Evolutionary conservation across 2,329 filamentous ascomycete genomes (phyloP), one percentile per base, ranked within the genome.

Genomic region (Fusarium gaditjirri): DNA sequence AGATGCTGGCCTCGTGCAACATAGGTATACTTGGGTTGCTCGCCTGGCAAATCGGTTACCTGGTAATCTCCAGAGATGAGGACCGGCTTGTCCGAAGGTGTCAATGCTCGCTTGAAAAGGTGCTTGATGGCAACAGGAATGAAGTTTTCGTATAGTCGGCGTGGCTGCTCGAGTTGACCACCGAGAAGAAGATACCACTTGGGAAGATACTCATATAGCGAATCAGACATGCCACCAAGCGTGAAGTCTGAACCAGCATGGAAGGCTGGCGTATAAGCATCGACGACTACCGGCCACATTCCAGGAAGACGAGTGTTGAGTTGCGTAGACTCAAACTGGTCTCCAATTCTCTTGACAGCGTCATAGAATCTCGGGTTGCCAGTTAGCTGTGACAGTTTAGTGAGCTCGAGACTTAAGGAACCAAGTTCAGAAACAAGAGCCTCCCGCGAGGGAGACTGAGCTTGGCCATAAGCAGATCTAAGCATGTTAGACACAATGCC

Each of bases 31-130:
- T 76, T 77, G 55, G 71, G 70, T 25, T 72, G 57, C 50, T 74
- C 70, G 8, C 74, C 68, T n/a, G 71, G 70, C 31, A 69, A 47
- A 50, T 57, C 63, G 43, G 39, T 75, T n/a, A 81, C 78, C 29
- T 72, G 83, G 12, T 84, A 82, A 29, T 86, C 85, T n/a, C 91
- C 91, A 1, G 90, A 85, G 25, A 93, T 83, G 16, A 93, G 84
- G 33, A 93, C 87, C 62, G 92, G 86, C 12, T 85, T 84, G 16
- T 84, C 80, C n/a, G 82, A 82, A 3, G 88, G 88, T 6, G 88
- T 85, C 84, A 93, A 88, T 0, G 92, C 92, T 21, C 88, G 85
- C 80, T 89, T 93, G 65, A 94, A 86, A n/a, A 94, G 83, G 65
- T 91, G 82, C 61, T 88, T 84, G 67, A 89, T 76, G 13, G 82